A percentile compares a stretch with the other conserved stretches of the same genome.
These are phyloP conservation scores for Fusarium lyarnte DNA, from an alignment of 2,329 filamentous ascomycete species.

Conservation along the genomic window DNA sequence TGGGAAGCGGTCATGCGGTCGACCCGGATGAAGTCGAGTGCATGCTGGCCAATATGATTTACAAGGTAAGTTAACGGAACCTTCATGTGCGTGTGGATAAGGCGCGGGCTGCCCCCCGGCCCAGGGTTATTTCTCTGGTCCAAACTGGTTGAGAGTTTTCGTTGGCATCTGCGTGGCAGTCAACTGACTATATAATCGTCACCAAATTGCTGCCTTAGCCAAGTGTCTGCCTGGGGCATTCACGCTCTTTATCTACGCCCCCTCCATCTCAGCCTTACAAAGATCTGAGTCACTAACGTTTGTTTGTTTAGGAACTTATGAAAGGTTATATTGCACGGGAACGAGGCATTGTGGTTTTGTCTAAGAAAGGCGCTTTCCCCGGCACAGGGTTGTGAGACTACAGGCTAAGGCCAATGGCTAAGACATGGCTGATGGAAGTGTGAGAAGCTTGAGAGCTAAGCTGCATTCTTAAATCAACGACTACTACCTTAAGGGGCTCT, in stretches of 20 bases:
- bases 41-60: constrained; percentile 94
- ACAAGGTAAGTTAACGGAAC: constrained; percentile 74
- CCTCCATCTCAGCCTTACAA: constrained; percentile 36
- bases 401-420: constrained; percentile 3
- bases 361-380: constrained; percentile 92
- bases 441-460: constrained; percentile 20
- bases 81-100: neutral
- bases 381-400: constrained; percentile 74
- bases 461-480: constrained; percentile 7
- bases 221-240: constrained; percentile 38
- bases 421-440: constrained; percentile 3
- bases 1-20: constrained; percentile 73
- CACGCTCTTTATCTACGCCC: constrained; percentile 28
- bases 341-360: constrained; percentile 88
- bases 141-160: neutral
- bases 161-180: constrained; percentile 26
- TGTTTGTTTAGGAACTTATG: constrained; percentile 78
- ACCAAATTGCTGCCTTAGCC: constrained; percentile 34
- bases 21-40: constrained; percentile 97
- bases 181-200: constrained; percentile 43
- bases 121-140: neutral
- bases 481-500: constrained; percentile 2
- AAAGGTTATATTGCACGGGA: constrained; percentile 98
- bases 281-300: constrained; percentile 49
- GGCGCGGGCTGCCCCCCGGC: constrained; percentile 10